Conservation (phyloP, 1,284 basidiomycete genomes). For the Schizophyllum amplum region DNA sequence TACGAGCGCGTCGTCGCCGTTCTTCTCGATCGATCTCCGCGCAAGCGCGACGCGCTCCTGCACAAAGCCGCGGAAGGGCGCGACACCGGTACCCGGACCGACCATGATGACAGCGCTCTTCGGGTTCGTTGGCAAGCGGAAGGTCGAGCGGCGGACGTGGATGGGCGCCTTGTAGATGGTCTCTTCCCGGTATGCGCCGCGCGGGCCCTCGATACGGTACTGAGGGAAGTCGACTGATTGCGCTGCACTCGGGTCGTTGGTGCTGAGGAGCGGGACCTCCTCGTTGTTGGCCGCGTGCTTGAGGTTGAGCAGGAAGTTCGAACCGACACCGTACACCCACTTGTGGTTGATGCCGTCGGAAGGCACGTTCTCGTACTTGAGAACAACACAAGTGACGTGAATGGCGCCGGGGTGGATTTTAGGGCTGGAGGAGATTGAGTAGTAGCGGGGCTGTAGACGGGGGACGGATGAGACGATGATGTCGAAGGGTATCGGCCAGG, state of each 20-base stretch:
- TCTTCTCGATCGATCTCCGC: constrained; percentile 89
- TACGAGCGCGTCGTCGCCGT: constrained; percentile 81
- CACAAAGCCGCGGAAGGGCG: constrained; percentile 97
- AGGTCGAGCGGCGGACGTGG: constrained; percentile 93
- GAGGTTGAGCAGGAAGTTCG: constrained; percentile 89
- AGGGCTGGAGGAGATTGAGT: constrained; percentile 96
- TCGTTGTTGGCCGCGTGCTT: constrained; percentile 71
- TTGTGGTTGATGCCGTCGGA: constrained; percentile 45
- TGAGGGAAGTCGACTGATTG: constrained; percentile 46
- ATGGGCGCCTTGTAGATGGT: constrained; percentile 80
- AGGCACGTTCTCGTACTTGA: constrained; percentile 75
- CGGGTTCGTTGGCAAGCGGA: constrained; percentile 93
- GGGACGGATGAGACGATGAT: constrained; percentile 90
- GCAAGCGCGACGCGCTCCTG: constrained; percentile 96
- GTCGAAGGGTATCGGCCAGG: constrained; percentile 96
- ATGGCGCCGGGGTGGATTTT: constrained; percentile 85
- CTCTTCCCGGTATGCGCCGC: constrained; percentile 72
- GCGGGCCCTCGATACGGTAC: constrained; percentile 86
- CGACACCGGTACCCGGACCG: constrained; percentile 96
- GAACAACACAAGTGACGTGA: constrained; percentile 92
- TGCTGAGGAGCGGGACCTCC: constrained; percentile 29
- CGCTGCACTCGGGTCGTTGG: constrained; percentile 20
- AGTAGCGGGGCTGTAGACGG: constrained; percentile 93
- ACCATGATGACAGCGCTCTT: constrained; percentile 99
- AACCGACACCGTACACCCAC: constrained; percentile 80